phyloP scores from a whole-genome alignment of 305 asterid species.

The Fraxinus dipetala region DNA sequence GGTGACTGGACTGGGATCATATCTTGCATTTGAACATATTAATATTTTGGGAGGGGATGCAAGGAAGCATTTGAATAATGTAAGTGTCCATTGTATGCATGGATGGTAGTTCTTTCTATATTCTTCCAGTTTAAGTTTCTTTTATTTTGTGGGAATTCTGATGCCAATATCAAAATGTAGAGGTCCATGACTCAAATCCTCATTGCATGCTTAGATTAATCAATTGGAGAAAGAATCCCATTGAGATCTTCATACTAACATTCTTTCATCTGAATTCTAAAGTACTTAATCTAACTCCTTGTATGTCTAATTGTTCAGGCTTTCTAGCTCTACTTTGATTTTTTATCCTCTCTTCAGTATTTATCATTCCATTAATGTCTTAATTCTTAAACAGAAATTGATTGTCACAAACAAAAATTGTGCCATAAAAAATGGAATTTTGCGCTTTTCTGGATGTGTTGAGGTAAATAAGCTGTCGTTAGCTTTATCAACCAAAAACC shows the following conservation, averaged over 20 bases:
- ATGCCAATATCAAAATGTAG: not conserved
- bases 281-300: not conserved
- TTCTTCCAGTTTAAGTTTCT: not conserved
- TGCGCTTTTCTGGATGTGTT: not conserved
- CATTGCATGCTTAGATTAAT: not conserved
- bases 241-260: not conserved
- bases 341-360: not conserved
- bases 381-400: not conserved
- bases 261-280: not conserved
- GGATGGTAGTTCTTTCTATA: not conserved
- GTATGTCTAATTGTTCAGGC: not conserved
- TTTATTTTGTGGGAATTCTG: not conserved
- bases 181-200: not conserved
- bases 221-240: not conserved
- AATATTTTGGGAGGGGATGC: slow-evolving; percentile 66
- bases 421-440: not conserved
- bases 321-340: not conserved
- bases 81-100: slow-evolving; percentile 23
- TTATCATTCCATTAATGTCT: not conserved
- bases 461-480: not conserved
- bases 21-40: slow-evolving; percentile 55
- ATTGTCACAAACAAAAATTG: not conserved
- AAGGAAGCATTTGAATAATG: slow-evolving; percentile 78
- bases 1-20: slow-evolving; percentile 70
- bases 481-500: not conserved